These are phyloP conservation scores for Saccharomycopsis vini DNA, from an alignment of 805 yeast species.

Conservation along the genomic window DNA sequence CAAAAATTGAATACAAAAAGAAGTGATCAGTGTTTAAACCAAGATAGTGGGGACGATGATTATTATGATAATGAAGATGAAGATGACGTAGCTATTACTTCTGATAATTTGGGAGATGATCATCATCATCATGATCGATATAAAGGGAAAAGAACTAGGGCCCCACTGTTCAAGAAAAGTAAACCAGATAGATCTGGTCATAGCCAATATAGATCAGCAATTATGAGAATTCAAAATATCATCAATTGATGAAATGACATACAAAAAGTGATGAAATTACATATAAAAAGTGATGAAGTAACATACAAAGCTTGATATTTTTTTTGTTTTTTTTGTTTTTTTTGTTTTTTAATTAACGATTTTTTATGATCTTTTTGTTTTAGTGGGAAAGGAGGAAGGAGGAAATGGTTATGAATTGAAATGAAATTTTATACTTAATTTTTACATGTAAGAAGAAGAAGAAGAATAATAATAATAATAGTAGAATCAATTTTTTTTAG, in stretches of 20 bases:
- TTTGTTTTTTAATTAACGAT: too few species aligned
- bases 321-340: neutral
- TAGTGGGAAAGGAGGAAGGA: too few species aligned
- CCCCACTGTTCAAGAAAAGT: conserved; percentile 16
- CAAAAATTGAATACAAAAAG: conserved; percentile 3
- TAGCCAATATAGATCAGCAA: conserved; percentile 16
- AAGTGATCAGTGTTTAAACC: conserved; percentile 14
- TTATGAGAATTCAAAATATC: conserved; percentile 19
- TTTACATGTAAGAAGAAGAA: too few species aligned
- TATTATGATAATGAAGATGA: neutral
- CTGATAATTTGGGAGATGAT: neutral
- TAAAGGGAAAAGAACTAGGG: conserved; percentile 2
- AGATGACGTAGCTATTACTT: neutral
- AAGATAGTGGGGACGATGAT: conserved; percentile 3
- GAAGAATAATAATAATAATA: too few species aligned
- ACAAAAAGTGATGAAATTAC: conserved; percentile 2
- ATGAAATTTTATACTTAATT: too few species aligned
- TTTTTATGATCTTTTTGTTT: neutral
- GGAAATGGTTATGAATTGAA: too few species aligned
- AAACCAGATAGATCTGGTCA: conserved; percentile 10
- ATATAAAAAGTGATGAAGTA: neutral
- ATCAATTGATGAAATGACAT: conserved; percentile 12
- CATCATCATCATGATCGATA: too few species aligned
- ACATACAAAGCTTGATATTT: neutral
- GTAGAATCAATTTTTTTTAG: conserved; percentile 39